A percentile compares a stretch with the other conserved stretches of the same genome.
phyloP scores from a whole-genome alignment of 2,329 filamentous ascomycete species.

The Colletotrichum scovillei region DNA sequence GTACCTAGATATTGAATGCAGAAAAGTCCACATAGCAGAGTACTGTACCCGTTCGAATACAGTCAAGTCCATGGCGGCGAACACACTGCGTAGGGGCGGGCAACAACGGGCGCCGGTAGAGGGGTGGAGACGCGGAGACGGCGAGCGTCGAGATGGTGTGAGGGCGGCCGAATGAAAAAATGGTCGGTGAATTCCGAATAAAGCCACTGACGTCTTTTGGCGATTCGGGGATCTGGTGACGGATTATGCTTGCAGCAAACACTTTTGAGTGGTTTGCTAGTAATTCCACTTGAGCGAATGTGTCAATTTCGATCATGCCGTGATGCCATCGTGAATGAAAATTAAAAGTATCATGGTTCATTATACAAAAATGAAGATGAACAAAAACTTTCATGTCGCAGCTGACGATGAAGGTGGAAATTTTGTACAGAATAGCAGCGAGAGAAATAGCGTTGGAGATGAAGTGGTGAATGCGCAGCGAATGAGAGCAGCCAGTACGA shows the following conservation, averaged over 20 bases:
- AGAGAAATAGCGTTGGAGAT: constrained; percentile 24
- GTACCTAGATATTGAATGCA: not conserved
- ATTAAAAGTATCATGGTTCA: too few relatives aligned
- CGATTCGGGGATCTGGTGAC: not conserved
- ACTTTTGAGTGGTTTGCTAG: not conserved
- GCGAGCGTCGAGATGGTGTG: not conserved
- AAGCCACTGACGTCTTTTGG: not conserved
- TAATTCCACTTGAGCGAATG: not conserved
- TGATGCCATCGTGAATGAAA: not conserved
- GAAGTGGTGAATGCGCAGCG: not conserved
- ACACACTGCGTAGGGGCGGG: not conserved
- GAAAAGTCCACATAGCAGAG: not conserved
- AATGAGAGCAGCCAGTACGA: constrained; percentile 8
- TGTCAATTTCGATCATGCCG: not conserved
- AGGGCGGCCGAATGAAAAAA: not conserved
- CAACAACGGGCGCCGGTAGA: not conserved
- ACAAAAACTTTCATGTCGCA: not conserved
- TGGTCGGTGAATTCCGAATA: not conserved
- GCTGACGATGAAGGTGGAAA: constrained; percentile 9
- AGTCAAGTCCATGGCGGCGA: not conserved
- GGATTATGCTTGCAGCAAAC: not conserved
- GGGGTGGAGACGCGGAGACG: not conserved
- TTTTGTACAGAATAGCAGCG: not conserved
- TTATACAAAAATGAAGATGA: not conserved
- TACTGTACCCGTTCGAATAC: too few relatives aligned